Evolutionary conservation across 768 basidiomycete genomes (phyloP).

Genomic region (Mrakia gelida): DNA sequence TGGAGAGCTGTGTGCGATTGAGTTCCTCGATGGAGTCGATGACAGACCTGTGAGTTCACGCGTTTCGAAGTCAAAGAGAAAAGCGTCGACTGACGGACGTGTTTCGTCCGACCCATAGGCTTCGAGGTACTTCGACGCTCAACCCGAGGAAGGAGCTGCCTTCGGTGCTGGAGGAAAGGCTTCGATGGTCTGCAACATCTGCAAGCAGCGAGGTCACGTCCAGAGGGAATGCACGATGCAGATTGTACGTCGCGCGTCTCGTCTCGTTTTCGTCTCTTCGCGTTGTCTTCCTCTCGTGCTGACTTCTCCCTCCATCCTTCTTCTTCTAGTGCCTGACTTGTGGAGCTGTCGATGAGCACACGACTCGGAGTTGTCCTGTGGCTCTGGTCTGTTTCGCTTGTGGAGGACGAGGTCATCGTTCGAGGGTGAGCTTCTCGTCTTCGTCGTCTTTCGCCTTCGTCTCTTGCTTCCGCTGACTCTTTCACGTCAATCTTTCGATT

Average conservation of each 20-base stretch:
- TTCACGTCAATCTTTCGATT: background rate
- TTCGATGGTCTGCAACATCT: conserved; percentile 29
- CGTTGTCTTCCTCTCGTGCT: background rate
- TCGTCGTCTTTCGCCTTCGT: background rate
- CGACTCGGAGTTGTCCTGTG: conserved; percentile 31
- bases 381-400: conserved; percentile 32
- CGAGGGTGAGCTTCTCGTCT: conserved; percentile 15
- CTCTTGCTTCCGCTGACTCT: background rate
- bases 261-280: background rate
- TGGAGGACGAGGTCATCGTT: conserved; percentile 31
- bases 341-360: conserved; percentile 29
- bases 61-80: background rate
- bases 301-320: background rate
- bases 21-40: conserved; percentile 31
- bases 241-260: conserved; percentile 14
- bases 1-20: conserved; percentile 30
- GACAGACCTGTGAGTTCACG: conserved; percentile 20
- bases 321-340: conserved; percentile 30
- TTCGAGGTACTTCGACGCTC: conserved; percentile 30
- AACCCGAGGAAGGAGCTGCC: conserved; percentile 8
- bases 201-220: conserved; percentile 31
- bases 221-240: conserved; percentile 27
- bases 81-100: background rate
- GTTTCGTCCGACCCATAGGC: background rate
- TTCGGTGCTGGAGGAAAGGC: conserved; percentile 26